These are phyloP conservation scores for Fusarium torreyae DNA, from an alignment of 2,329 filamentous ascomycete genomes.

Conservation along the genomic window DNA sequence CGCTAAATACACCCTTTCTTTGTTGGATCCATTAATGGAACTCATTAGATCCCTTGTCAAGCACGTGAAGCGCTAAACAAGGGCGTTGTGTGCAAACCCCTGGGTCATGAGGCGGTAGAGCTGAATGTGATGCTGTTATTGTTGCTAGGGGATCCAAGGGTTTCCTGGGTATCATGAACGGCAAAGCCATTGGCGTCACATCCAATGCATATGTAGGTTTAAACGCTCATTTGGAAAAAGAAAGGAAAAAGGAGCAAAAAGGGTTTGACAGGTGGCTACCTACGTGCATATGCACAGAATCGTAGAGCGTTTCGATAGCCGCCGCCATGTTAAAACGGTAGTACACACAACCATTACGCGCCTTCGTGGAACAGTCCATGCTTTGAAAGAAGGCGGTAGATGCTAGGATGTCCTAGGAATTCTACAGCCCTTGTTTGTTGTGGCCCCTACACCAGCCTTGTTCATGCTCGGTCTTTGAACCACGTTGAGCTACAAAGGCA, in stretches of 20 bases:
- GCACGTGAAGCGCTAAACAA: constrained; percentile 33
- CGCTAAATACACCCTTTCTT: constrained; percentile 9
- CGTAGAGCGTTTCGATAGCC: constrained; percentile 36
- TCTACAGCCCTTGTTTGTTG: constrained; percentile 1
- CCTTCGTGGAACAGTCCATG: constrained; percentile 16
- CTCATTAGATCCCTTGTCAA: constrained; percentile 21
- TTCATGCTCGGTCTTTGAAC: constrained; percentile 23
- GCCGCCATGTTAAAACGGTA: constrained; percentile 27
- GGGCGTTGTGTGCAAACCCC: constrained; percentile 11
- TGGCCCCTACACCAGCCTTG: constrained; percentile 19
- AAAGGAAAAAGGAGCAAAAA: neutral
- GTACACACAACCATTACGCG: constrained; percentile 11
- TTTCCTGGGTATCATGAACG: constrained; percentile 2
- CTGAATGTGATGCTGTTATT: constrained; percentile 14
- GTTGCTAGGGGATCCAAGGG: constrained; percentile 18
- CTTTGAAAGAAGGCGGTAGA: constrained; percentile 3
- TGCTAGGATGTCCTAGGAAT: constrained; percentile 18
- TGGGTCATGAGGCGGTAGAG: constrained; percentile 26
- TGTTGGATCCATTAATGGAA: neutral
- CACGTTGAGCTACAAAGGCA: constrained; percentile 34
- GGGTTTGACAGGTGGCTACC: constrained; percentile 18
- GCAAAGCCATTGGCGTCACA: neutral
- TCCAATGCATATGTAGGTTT: neutral
- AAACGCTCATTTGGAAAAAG: neutral
- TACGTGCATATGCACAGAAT: constrained; percentile 35